Percentiles rank a stretch among this genome's conserved stretches.
phyloP scores from a whole-genome alignment of 2,329 filamentous ascomycete genomes.

The Colletotrichum sp. region DNA sequence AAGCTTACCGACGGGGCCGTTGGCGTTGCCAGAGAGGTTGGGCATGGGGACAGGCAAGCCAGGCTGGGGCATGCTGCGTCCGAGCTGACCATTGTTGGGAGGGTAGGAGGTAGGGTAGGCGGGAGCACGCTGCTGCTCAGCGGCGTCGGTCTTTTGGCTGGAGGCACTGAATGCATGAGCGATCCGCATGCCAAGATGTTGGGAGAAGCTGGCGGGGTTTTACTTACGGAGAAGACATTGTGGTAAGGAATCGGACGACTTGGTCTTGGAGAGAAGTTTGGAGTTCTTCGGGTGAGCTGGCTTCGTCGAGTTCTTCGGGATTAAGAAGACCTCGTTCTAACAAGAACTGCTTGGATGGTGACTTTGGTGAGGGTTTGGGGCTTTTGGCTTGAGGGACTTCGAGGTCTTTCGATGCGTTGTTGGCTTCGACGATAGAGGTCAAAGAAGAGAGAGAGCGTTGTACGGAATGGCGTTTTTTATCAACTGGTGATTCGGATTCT shows the following conservation, averaged over 20 bases:
- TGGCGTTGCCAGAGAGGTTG: slow-evolving; percentile 40
- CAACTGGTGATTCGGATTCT: not conserved
- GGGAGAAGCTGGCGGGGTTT: not conserved
- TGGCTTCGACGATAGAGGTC: slow-evolving; percentile 3
- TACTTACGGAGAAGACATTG: slow-evolving; percentile 17
- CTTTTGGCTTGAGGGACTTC: not conserved
- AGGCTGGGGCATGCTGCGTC: not conserved
- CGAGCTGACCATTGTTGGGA: slow-evolving; percentile 2
- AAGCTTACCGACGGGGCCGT: slow-evolving; percentile 31
- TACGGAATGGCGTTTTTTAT: not conserved
- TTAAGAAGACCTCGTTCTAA: slow-evolving; percentile 14
- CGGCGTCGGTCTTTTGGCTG: not conserved
- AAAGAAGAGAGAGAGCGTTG: slow-evolving; percentile 3
- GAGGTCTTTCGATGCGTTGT: not conserved
- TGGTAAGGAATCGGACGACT: slow-evolving; percentile 14
- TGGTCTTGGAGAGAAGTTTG: slow-evolving; percentile 13
- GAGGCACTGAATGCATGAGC: not conserved
- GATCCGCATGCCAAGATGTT: no score
- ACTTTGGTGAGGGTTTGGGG: not conserved
- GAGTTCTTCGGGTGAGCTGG: slow-evolving; percentile 13
- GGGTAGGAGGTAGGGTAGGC: slow-evolving; percentile 14
- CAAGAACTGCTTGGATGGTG: slow-evolving; percentile 13
- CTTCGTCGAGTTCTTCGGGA: not conserved
- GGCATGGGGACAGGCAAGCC: slow-evolving; percentile 30
- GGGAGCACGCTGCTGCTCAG: slow-evolving; percentile 11